Base-by-base conservation (phyloP, 306 rosid genomes). In the Malus asiatica region DNA sequence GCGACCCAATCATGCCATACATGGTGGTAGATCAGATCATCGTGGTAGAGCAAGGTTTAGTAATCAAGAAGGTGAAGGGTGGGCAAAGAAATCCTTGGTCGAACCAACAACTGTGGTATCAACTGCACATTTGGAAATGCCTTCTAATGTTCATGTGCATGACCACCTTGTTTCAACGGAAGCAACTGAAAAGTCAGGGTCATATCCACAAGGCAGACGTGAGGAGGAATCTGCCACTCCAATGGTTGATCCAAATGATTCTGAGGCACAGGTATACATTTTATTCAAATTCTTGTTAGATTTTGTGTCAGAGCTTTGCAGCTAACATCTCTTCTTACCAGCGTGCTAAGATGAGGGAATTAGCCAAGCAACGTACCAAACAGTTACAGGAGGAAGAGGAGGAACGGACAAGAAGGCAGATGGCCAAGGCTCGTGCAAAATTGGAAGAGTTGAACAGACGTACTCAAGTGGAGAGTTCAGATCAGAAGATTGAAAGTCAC, bases 361-460 rank as follows among this genome's bases (percentile, higher is more conserved):
- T 87, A 79, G 95, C 92, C 72, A 89, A 83, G 84, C 97, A 92
- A 51, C 90, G 90, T 57, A 85, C 97, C 61, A 92, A 77, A 81
- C 92, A 92, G 81, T 84, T 90, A 72, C 95, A 82, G 84, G 97
- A 92, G 86, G 97, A 95, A 82, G 97, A 95, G 82, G 97, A 90
- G 84, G 97, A 90, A 77, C 85, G 91, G 51, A 82, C 63, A 63
- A 89, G 93, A 83, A 89, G 81, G 88, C 99, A 87, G 81, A 84
- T 45, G 78, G 96, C 90, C 66, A 90, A 87, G 86, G 96, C 99
- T 79, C 84, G 33, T 35, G 97, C 91, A 3, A 95, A 88, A 78
- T 83, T 92, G 77, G 97, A 95, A 71, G 99, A 92, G 87, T 83
- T 90, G 80, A 83, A 90, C 74, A 84, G 78, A 81, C 92, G 89